Base-by-base conservation (phyloP, 208 protist species). In the Acanthamoeba pearcei region DNA sequence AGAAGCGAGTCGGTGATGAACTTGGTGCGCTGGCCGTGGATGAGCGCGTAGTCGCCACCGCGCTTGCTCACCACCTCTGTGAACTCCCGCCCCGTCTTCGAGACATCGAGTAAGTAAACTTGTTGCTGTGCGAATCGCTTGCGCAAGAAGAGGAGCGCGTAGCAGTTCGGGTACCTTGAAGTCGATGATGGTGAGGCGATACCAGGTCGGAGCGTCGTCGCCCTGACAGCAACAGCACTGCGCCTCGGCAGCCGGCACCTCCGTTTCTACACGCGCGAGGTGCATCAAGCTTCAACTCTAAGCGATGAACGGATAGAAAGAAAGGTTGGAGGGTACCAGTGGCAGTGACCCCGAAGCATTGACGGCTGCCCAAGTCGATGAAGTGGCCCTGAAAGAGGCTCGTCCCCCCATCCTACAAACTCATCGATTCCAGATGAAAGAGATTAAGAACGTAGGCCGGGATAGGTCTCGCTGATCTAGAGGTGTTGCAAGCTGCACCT, bases 161-260 rank as follows among this genome's bases (percentile, higher is more conserved):
- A 1, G 38, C 10, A 8, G 15, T 15, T 10, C 62, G 12, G 6
- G 62, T 10, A 91, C 85, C 85, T 91, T 64, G 55, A 91, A 91
- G 35, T 91, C 57, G 35, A 91, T 64, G 85, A 91, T 46, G 13
- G 57, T 46, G 35, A 70, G 32, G 24, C 57, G 35, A 27, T 91
- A 91, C 85, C 85, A 91, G 1, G 60, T 72, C 17, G 85, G 85
- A 6, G 51, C 60, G 57, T 91, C 85, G 42, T 91, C 85, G 15
- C 85, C 85, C 51, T 74, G 85, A 46, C 85, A 91, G 85, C 85
- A 91, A 24, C 85, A 91, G 24, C 85, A 91, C 35, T 91, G 51
- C 55, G 60, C 85, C 12, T 91, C 85, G n/a, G 32, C 24, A 17
- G 57, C 85, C 5, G 85, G 85, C 27, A 51, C 32, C 57, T 53